Evolutionary conservation across 2,329 filamentous ascomycete species (phyloP).

Genomic region (Pestalotiopsis sp.): DNA sequence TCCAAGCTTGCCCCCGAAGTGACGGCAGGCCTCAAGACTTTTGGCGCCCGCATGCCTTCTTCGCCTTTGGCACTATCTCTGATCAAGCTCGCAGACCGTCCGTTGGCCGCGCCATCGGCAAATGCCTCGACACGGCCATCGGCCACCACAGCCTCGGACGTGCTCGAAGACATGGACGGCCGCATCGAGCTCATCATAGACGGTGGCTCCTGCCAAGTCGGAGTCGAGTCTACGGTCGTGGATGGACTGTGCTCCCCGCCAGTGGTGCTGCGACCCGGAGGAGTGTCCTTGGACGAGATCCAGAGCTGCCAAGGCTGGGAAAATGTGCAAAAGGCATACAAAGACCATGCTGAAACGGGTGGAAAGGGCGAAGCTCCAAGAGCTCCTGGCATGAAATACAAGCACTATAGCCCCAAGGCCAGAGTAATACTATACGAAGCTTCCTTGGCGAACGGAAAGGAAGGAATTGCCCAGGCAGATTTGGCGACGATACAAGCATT

Average conservation of each 20-base stretch:
- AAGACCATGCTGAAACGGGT: conserved; percentile 70
- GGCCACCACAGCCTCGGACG: conserved; percentile 87
- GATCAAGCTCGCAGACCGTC: conserved; percentile 76
- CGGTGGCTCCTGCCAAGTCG: conserved; percentile 82
- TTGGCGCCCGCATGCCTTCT: conserved; percentile 88
- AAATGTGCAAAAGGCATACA: conserved; percentile 74
- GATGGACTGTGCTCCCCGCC: conserved; percentile 85
- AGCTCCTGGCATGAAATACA: conserved; percentile 98
- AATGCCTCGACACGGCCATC: conserved; percentile 94
- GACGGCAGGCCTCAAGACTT: conserved; percentile 80
- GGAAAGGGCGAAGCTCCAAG: conserved; percentile 60
- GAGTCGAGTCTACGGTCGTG: conserved; percentile 95
- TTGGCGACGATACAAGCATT: conserved; percentile 21
- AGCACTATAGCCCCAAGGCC: conserved; percentile 93
- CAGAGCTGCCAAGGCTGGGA: conserved; percentile 79
- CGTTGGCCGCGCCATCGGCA: conserved; percentile 88
- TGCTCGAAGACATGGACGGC: conserved; percentile 80
- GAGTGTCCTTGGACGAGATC: conserved; percentile 80
- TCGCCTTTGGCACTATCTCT: conserved; percentile 83
- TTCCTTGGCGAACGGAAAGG: conserved; percentile 33
- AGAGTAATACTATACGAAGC: conserved; percentile 81
- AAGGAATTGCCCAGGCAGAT: conserved; percentile 39
- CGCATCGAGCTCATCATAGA: conserved; percentile 87
- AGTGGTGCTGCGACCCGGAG: conserved; percentile 81
- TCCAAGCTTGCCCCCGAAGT: conserved; percentile 85